Base-by-base conservation (phyloP, 306 rosid genomes). In the Dryas drummondii region DNA sequence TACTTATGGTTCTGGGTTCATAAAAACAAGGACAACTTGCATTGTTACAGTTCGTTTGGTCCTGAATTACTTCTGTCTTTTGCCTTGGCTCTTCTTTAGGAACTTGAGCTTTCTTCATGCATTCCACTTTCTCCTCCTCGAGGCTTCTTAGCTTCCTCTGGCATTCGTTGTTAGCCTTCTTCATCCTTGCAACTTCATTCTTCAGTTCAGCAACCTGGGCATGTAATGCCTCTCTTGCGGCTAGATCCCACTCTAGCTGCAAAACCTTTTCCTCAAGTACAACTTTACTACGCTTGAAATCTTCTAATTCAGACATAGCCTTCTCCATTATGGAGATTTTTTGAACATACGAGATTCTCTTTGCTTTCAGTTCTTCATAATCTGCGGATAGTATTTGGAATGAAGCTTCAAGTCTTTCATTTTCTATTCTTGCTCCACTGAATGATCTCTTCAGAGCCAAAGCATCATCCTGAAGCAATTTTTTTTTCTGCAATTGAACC, bases 241-340 rank as follows among this genome's bases (percentile, higher is more conserved):
- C 74, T 75, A 78, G 75, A 66, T 87, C 88, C 77, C 76, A 72
- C 78, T 86, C 89, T 45, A 82, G 72, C 79, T 83, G 85, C 78
- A 73, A 45, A 81, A 90, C 76, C 76, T 75, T 88, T 79, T 90
- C 91, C 72, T 90, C 87, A 7, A 88, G 78, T 37, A 76, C 76
- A 41, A 52, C 82, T 80, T 73, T 80, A 57, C 77, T 54, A 5
- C 51, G 72, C 65, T 70, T 82, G 74, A 65, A 84, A 64, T 82
- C 86, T 76, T 83, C 83, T 60, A 86, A 70, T 66, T 84, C 83
- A 32, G 82, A 70, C 40, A 70, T 60, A 48, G 77, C 69, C 54
- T 82, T 80, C 74, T 86, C 82, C 60, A 60, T 71, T 37, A 10
- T 65, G 63, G 83, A 84, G 64, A 84, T 64, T 79, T 68, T 81